Conservation (phyloP, 148 eudicot species). For the Cornus controversa region DNA sequence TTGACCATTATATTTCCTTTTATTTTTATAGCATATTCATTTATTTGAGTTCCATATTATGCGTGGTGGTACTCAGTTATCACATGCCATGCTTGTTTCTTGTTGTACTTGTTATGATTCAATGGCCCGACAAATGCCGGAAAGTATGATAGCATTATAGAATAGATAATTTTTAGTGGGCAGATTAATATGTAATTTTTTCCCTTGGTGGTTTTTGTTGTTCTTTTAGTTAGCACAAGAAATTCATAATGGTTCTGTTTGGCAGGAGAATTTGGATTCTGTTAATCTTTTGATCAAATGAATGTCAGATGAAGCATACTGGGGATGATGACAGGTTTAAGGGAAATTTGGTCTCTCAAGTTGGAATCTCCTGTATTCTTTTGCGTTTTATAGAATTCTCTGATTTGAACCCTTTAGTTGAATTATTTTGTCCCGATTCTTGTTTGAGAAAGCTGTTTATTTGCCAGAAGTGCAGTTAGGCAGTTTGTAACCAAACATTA, state of each 20-base stretch:
- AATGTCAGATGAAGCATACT: not conserved
- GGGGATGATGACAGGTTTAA: slow-evolving; percentile 5
- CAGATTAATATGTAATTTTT: not conserved
- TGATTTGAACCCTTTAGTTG: not conserved
- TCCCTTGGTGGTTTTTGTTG: not conserved
- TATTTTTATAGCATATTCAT: no score
- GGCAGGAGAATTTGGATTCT: slow-evolving; percentile 10
- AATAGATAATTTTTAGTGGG: no score
- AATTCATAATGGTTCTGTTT: slow-evolving; percentile 4
- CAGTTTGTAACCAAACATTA: no score
- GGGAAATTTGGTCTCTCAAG: not conserved
- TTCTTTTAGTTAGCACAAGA: not conserved
- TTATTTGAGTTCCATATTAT: not conserved
- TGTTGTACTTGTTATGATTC: not conserved
- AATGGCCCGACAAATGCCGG: not conserved
- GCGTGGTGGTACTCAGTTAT: not conserved
- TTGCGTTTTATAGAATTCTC: not conserved
- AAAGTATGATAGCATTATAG: not conserved
- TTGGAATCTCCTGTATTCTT: not conserved
- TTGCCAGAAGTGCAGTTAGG: no score
- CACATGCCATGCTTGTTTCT: not conserved
- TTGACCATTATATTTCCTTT: no score
- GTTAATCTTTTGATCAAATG: not conserved
- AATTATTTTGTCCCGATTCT: not conserved
- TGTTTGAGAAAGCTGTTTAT: not conserved